Conservation (phyloP, 345 rosid genomes). For the Citrus unshiu region DNA sequence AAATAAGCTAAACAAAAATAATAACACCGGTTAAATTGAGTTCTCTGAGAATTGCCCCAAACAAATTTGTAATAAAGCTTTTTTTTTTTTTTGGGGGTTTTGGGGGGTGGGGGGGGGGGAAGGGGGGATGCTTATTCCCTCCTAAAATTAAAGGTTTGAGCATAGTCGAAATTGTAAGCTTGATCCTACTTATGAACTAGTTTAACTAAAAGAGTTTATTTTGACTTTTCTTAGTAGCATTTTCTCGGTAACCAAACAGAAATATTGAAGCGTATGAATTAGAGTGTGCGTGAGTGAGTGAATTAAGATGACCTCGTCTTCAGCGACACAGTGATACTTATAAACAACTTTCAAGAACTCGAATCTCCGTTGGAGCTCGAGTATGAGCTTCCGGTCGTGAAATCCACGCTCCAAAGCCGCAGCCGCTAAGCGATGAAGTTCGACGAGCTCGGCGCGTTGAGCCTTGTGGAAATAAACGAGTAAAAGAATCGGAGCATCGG, state of each 20-base stretch:
- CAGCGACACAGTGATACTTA: conserved; percentile 61
- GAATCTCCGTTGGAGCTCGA: conserved; percentile 45
- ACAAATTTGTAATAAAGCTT: neutral
- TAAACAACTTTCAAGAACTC: conserved; percentile 63
- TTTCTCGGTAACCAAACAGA: conserved; percentile 6
- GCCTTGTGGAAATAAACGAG: conserved; percentile 70
- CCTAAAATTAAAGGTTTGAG: neutral
- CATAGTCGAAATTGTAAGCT: neutral
- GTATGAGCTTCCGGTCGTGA: conserved; percentile 15
- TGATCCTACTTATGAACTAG: neutral
- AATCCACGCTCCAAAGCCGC: conserved; percentile 29
- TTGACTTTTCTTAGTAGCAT: neutral
- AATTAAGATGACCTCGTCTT: conserved; percentile 62
- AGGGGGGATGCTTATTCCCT: neutral
- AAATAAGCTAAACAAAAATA: neutral
- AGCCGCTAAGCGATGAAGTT: conserved; percentile 44
- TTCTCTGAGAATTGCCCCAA: neutral
- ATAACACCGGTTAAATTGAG: neutral
- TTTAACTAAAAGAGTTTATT: neutral
- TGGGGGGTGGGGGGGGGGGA: too few relatives aligned
- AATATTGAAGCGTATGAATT: neutral
- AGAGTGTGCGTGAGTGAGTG: neutral
- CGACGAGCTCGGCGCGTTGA: conserved; percentile 48
- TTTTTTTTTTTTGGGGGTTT: too few relatives aligned
- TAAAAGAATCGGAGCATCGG: conserved; percentile 62